phyloP scores from a whole-genome alignment of 345 rosid genomes.

The Linum tenue region DNA sequence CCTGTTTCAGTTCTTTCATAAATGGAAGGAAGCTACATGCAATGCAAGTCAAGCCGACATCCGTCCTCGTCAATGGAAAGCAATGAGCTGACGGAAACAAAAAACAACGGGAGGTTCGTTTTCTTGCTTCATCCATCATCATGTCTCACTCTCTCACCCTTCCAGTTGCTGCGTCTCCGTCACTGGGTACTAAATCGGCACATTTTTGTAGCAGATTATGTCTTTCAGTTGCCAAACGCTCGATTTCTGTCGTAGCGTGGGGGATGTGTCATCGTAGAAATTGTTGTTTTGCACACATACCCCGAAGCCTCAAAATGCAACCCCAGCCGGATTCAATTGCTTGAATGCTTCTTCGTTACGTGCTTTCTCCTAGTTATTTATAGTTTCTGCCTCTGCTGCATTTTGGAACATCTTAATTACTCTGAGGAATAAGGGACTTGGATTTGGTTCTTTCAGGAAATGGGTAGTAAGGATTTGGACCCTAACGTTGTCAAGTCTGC shows the following conservation, averaged over 20 bases:
- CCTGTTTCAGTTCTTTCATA: no score
- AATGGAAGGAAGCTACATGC: no score
- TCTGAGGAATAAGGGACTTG: no score
- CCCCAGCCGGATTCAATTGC: background rate
- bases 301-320: background rate
- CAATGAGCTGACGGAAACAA: no score
- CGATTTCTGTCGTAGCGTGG: background rate
- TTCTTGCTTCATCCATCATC: background rate
- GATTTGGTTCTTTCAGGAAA: constrained; percentile 2
- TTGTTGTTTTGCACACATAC: background rate
- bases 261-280: background rate
- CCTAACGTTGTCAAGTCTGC: constrained; percentile 26
- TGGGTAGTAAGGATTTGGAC: constrained; percentile 32
- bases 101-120: background rate
- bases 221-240: background rate
- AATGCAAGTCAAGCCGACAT: no score
- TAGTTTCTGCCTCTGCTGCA: no score
- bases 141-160: background rate
- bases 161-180: background rate
- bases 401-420: no score
- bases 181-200: background rate
- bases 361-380: no score
- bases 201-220: no score
- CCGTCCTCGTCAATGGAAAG: no score
- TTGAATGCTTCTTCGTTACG: no score